A percentile compares a stretch with the other conserved stretches of the same genome.
These are phyloP conservation scores for Ceratocystis colombiana DNA, from an alignment of 2,329 filamentous ascomycete species.

Conservation along the genomic window DNA sequence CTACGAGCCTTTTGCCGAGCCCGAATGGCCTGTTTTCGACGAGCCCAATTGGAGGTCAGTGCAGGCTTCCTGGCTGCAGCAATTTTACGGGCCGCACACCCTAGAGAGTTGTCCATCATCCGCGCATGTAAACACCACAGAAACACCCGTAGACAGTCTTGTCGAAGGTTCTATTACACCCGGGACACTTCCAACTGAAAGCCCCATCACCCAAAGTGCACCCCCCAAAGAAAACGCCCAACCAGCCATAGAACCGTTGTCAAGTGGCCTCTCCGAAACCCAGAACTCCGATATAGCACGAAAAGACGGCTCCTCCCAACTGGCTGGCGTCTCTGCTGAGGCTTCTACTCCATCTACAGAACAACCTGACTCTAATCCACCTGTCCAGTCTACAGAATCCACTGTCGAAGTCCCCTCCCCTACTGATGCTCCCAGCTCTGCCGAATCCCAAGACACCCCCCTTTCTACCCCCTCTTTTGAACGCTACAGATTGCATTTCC, in stretches of 20 bases:
- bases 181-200: background rate
- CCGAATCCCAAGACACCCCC: background rate
- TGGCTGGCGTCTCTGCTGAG: background rate
- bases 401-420: background rate
- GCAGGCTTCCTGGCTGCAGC: slow-evolving; percentile 24
- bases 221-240: background rate
- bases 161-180: background rate
- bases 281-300: background rate
- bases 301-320: too few relatives aligned
- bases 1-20: slow-evolving; percentile 22
- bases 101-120: background rate
- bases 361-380: too few relatives aligned
- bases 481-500: slow-evolving; percentile 21
- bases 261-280: background rate
- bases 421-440: background rate
- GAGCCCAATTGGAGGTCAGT: slow-evolving; percentile 24
- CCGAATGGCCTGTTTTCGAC: slow-evolving; percentile 23
- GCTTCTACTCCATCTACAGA: background rate
- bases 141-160: background rate
- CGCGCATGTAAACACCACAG: background rate
- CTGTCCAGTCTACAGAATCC: background rate
- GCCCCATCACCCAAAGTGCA: background rate
- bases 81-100: slow-evolving; percentile 22
- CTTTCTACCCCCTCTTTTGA: slow-evolving; percentile 13
- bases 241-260: background rate